These are phyloP conservation scores for Puccinia brachypodii DNA, from an alignment of 1,284 basidiomycete species.

Conservation along the genomic window DNA sequence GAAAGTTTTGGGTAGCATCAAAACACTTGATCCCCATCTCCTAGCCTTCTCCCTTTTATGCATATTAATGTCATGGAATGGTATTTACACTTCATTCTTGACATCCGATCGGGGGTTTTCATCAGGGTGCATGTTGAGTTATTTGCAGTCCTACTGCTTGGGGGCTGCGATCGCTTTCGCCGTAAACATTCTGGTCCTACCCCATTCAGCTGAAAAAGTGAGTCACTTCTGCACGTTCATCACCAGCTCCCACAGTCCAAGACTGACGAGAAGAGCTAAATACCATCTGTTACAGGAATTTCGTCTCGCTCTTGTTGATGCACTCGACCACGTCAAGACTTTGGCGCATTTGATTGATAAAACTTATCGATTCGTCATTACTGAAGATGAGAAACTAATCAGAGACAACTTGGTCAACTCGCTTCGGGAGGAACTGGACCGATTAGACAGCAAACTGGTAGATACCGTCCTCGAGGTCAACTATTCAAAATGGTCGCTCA, in stretches of 20 bases:
- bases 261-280: not conserved
- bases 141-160: constrained; percentile 56
- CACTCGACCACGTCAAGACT: constrained; percentile 56
- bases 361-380: constrained; percentile 56
- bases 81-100: constrained; percentile 52
- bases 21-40: constrained; percentile 54
- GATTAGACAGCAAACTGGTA: constrained; percentile 55
- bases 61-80: constrained; percentile 57
- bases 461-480: constrained; percentile 57
- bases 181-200: constrained; percentile 57
- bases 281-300: constrained; percentile 52
- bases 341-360: constrained; percentile 56
- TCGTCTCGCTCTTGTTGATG: constrained; percentile 55
- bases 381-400: constrained; percentile 56
- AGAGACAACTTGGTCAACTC: constrained; percentile 56
- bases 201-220: constrained; percentile 55
- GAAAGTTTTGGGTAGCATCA: constrained; percentile 52
- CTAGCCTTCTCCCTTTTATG: constrained; percentile 56
- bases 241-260: not conserved
- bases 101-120: constrained; percentile 51
- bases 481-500: constrained; percentile 56
- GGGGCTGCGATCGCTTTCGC: constrained; percentile 55
- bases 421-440: constrained; percentile 57
- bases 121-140: constrained; percentile 54
- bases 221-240: not conserved